Evolutionary conservation across 192 early-diverging fungal species (phyloP), one percentile per base, ranked within the genome.

Genomic region (Coemansia reversa): DNA sequence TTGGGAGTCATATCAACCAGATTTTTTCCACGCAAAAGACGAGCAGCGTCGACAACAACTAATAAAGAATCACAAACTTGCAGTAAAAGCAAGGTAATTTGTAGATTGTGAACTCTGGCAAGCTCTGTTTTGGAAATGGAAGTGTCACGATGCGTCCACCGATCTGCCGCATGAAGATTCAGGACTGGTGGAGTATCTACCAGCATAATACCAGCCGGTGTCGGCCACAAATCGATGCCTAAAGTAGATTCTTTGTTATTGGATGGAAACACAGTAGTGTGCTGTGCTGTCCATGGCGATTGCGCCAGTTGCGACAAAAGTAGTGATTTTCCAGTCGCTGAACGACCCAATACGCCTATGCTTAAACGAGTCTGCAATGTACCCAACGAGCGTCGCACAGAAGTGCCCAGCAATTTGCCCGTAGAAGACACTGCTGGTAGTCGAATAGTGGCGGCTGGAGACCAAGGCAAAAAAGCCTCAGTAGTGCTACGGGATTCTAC

Each of bases 101-200:
- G 76, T 58, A 79, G n/a, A 33, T 68, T 63, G 51, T 67, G 65
- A 4, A 60, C 56, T 23, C 68, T 60, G 30, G 54, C 20, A 16
- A 53, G 59, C 25, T 28, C 54, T 60, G 5, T 55, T 28, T 16
- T 57, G 33, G 27, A 58, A 9, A 27, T 19, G 4, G 11, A 27
- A 39, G 30, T 1, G 23, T 6, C 58, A 11, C 33, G 56, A 49
- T 45, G 39, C 3, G 39, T 45, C 48, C 71, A 66, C 29, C 28
- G 33, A 5, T 68, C 58, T 6, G 39, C 51, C 0, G 60, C 51
- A 5, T 24, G 16, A 1, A 58, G 20, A 23, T 42, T 33, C 5
- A 74, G 20, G 16, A 74, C 61, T 0, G 76, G 65, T n/a, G 76
- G 76, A 7, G 76, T 14, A 24, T 79, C 76, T 0, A 79, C 11